phyloP scores from a whole-genome alignment of 2,329 filamentous ascomycete species.

The Rutstroemia sp. region DNA sequence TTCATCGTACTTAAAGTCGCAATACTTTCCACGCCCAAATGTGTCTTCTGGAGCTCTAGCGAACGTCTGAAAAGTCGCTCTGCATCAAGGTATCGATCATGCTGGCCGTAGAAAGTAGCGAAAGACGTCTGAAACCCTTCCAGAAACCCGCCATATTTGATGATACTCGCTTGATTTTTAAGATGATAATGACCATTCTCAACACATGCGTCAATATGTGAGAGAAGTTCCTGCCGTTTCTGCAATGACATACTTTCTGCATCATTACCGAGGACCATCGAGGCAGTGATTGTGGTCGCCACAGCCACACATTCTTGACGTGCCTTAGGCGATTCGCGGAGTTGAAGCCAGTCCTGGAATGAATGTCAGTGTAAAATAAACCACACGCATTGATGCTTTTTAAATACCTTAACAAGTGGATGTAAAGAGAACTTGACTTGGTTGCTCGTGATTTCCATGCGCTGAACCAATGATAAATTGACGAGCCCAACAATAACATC shows the following conservation, averaged over 20 bases:
- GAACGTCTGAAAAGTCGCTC: constrained; percentile 12
- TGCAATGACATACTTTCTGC: neutral
- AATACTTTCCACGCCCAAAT: constrained; percentile 6
- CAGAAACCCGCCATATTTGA: constrained; percentile 6
- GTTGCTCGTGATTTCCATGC: neutral
- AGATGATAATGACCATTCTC: neutral
- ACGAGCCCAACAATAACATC: constrained; percentile 13
- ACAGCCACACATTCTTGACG: neutral
- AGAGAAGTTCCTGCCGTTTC: constrained; percentile 1
- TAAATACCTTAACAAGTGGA: constrained; percentile 17
- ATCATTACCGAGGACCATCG: neutral
- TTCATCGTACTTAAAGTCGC: constrained; percentile 15
- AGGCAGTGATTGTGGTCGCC: neutral
- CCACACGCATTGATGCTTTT: neutral
- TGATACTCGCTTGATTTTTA: neutral
- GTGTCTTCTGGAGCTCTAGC: constrained; percentile 5
- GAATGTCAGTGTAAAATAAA: neutral
- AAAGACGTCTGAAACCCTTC: neutral
- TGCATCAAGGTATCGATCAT: constrained; percentile 12
- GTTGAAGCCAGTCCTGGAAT: neutral
- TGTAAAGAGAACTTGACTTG: constrained; percentile 17
- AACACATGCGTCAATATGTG: constrained; percentile 3
- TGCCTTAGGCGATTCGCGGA: neutral
- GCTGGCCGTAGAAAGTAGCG: constrained; percentile 12
- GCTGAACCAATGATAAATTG: constrained; percentile 19